Base-by-base conservation (phyloP, 2,329 filamentous ascomycete genomes). In the Pseudonectria foliicola region DNA sequence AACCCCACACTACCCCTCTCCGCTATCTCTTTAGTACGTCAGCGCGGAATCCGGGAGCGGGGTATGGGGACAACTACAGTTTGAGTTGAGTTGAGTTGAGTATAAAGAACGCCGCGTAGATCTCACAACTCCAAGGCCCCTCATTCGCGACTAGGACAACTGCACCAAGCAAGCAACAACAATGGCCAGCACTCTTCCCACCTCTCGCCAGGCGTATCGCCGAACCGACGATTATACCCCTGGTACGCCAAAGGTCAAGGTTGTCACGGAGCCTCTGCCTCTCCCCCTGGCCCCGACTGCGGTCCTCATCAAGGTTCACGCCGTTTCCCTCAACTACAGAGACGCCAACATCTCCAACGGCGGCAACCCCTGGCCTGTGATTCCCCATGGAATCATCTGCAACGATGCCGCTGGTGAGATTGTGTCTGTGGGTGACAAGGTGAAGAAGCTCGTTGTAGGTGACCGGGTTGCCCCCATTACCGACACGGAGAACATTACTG, bases 331-430 rank as follows among this genome's bases (percentile, higher is more conserved):
- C 27, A 62, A 62, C 40, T 61, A 56, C 31, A 42, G 56, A 6
- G 58, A 62, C 32, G 54, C 50, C 29, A 61, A 59, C 37, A 64
- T 63, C 28, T 47, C 54, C 15, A 56, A 61, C 35, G 60, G 59
- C 8, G 54, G 55, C 0, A 66, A 68, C 35, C 64, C 65, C 0
- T 64, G 59, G 59, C 58, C 59, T 0, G 56, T 67, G 0, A 58
- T 59, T 2, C 52, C 57, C 1, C 45, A 55, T 7, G 54, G 53
- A 8, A 34, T 59, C 8, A 44, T 42, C 2, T 53, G 60, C 18
- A 63, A 62, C 21, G 68, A 71, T 25, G 61, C 60, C 4, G 60
- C 62, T 0, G 63, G 63, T 2, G 61, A 67, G 35, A 48, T 69
- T 3, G 43, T 66, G 4, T 55, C 53, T 1, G 39, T 62, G 0